Base-by-base conservation (phyloP, 2,329 filamentous ascomycete species). In the Venturia carpophila region DNA sequence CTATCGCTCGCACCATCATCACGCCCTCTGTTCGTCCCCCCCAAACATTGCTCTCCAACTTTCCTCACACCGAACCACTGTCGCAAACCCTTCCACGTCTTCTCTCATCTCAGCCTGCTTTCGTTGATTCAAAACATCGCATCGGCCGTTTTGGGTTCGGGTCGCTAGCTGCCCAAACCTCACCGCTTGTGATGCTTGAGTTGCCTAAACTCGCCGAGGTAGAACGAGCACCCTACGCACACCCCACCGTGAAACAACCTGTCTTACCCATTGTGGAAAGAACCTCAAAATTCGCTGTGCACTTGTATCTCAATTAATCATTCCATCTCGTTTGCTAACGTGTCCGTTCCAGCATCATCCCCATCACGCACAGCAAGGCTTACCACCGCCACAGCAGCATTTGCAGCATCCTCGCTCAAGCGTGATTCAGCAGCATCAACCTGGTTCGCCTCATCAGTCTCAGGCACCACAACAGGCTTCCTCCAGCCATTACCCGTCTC, bases 321-420 rank as follows among this genome's bases (percentile, higher is more conserved):
- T n/a, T 42, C 30, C n/a, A 52, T 24, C 60, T 27, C 27, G 27
- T 58, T 55, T 63, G 60, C 66, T 69, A 66, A 68, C 68, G 37
- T 63, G 55, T 39, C 39, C n/a, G 27, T 42, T 60, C 72, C 85
- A 91, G 87, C 87, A 90, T 83, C 87, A 89, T 80, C 83, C 86
- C 79, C 87, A 89, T 80, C 84, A 87, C 76, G 79, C 85, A 75
- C 85, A 86, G 78, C 86, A 89, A 81, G 88, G 87, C 84, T 86
- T 87, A 78, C 84, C 85, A 72, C 77, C 80, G 72, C 80, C 79
- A 68, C 79, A 81, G 71, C 81, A 66, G 42, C 64, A 89, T 74
- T 83, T 88, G 70, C 88, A 89, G 70, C 86, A 89, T 75, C 83
- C 87, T 71, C 85, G 89, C 75, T 86, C 88, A 69, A 84, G 87